These are phyloP conservation scores for Colletotrichum caudatum DNA, from an alignment of 2,329 filamentous ascomycete species.

Conservation along the genomic window DNA sequence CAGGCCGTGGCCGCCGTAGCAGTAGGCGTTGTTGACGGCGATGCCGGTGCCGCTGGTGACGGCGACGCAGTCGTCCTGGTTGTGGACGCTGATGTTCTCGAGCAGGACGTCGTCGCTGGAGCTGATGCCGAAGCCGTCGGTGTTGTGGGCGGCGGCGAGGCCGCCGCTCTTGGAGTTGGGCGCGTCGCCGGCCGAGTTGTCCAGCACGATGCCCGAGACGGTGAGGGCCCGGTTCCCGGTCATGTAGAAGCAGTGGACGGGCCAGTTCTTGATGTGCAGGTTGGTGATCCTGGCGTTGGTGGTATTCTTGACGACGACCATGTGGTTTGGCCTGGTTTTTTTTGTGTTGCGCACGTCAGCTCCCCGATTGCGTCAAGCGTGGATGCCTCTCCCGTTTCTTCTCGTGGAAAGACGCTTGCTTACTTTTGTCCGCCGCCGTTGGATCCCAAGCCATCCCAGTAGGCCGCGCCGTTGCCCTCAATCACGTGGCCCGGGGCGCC, in stretches of 20 bases:
- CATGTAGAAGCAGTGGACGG: conserved; percentile 39
- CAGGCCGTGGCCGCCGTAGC: conserved; percentile 60
- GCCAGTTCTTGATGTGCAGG: conserved; percentile 41
- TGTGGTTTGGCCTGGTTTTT: conserved; percentile 32
- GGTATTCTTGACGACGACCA: conserved; percentile 38
- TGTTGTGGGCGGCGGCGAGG: conserved; percentile 52
- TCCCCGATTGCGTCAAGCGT: too few species aligned
- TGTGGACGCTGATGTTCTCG: conserved; percentile 51
- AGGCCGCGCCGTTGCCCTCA: conserved; percentile 36
- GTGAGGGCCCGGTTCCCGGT: conserved; percentile 31
- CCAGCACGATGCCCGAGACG: conserved; percentile 23
- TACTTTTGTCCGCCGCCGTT: conserved; percentile 35
- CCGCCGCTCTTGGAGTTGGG: conserved; percentile 32
- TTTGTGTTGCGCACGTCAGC: conserved; percentile 10
- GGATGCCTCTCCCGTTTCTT: not conserved
- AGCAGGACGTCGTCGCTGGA: conserved; percentile 53
- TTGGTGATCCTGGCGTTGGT: conserved; percentile 31
- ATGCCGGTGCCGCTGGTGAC: conserved; percentile 58
- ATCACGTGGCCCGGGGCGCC: conserved; percentile 34
- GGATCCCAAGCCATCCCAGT: conserved; percentile 39
- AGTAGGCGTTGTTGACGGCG: conserved; percentile 56
- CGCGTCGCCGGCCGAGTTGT: conserved; percentile 37
- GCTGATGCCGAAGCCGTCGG: conserved; percentile 58
- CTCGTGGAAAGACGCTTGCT: not conserved
- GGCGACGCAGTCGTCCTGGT: conserved; percentile 60